Percentiles rank a stretch among this genome's conserved stretches.
These are phyloP conservation scores for Backusella tarrabulga DNA, from an alignment of 192 early-diverging fungal species.

Conservation along the genomic window DNA sequence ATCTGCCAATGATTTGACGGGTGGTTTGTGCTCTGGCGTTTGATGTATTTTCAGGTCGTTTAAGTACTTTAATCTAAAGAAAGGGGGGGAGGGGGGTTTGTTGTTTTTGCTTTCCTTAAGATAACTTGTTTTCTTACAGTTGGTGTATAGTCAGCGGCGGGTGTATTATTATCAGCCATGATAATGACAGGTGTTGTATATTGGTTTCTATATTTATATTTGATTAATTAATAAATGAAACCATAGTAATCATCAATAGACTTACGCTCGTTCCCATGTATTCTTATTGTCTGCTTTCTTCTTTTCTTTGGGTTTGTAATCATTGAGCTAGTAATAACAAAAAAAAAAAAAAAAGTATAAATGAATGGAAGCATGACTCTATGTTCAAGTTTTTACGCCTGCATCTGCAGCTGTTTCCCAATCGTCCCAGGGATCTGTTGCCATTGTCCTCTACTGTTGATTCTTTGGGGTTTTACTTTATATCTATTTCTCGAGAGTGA, in stretches of 20 bases:
- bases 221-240: background rate
- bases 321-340: constrained; percentile 8
- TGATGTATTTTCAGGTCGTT: constrained; percentile 12
- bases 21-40: background rate
- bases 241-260: background rate
- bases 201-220: background rate
- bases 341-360: background rate
- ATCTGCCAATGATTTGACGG: constrained; percentile 12
- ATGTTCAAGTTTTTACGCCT: background rate
- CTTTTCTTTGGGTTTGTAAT: constrained; percentile 18
- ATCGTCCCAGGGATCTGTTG: constrained; percentile 25
- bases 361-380: background rate
- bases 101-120: background rate
- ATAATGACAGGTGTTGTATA: background rate
- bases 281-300: constrained; percentile 1
- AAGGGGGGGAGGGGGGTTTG: too few species aligned
- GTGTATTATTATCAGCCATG: background rate
- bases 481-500: background rate
- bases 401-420: constrained; percentile 29
- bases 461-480: background rate
- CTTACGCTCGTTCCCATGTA: constrained; percentile 6
- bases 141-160: constrained; percentile 2
- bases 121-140: background rate
- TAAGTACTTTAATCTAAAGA: constrained; percentile 19
- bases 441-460: background rate